Evolutionary conservation across 2,329 filamentous ascomycete species (phyloP), one percentile per base, ranked within the genome.

Genomic region (Ophiocordyceps unilateralis): DNA sequence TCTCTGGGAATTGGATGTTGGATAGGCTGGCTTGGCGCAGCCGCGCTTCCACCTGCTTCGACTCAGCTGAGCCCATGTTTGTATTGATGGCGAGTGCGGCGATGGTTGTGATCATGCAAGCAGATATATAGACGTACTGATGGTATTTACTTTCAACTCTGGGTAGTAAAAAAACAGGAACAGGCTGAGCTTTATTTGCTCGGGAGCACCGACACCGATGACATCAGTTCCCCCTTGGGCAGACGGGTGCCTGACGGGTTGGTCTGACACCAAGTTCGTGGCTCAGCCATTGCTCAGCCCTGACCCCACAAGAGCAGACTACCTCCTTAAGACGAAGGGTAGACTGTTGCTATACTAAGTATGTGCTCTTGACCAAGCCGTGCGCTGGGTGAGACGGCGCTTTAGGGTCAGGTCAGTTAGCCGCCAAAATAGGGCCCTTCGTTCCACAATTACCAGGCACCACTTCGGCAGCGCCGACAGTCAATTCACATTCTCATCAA

Each of bases 401-500:
- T 30, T 11, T 30, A 30, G 28, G 12, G 28, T 11, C 28, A 30
- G 28, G 5, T 11, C n/a, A 26, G 24, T 26, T 19, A 5, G 32
- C 32, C 32, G 32, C 36, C 19, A 39, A 22, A 39, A 23, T 22
- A 21, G 19, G 36, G 36, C 24, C 32, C 17, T 15, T 36, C 32
- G 32, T 15, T 36, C 32, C 32, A 36, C 32, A 8, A 17, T 17
- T 36, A 19, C n/a, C 32, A 36, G 32, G 32, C 32, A 36, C 32
- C 32, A 7, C 15, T 23, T 42, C 32, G 41, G 41, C 30, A 12
- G 20, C 10, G 34, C 41, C 41, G 44, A 39, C 41, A 34, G 23
- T 15, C 36, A 36, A 20, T 39, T 34, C 20, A 64, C 62, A 65
- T 61, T 59, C 60, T 41, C 24, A 17, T 51, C 46, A 52, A 49